Evolutionary conservation across 1,139 yeast genomes (phyloP).

Genomic region (Saccharomyces uvarum): DNA sequence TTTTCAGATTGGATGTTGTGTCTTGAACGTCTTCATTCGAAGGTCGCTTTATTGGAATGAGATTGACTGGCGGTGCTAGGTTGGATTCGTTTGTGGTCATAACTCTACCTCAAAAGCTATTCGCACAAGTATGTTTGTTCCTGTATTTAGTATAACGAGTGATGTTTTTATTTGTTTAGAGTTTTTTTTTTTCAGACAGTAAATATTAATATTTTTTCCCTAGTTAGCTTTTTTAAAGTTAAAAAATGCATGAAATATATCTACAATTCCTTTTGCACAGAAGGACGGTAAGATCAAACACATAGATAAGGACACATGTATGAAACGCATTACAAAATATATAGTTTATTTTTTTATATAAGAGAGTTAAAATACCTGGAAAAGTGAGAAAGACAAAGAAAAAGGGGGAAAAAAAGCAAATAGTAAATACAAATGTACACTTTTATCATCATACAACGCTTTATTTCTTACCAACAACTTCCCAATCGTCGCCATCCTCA

Average conservation of each 20-base stretch:
- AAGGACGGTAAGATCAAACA: neutral
- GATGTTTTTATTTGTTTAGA: neutral
- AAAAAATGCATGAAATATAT: neutral
- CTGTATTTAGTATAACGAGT: neutral
- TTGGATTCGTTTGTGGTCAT: neutral
- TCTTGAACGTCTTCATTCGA: neutral
- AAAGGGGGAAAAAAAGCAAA: neutral
- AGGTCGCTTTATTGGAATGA: constrained; percentile 15
- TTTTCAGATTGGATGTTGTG: neutral
- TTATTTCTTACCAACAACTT: constrained; percentile 48
- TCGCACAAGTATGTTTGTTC: neutral
- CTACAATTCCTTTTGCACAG: neutral
- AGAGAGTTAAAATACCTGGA: neutral
- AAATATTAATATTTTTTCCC: neutral
- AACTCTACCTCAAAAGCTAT: neutral
- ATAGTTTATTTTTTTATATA: neutral
- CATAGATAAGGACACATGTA: neutral
- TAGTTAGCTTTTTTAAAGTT: neutral
- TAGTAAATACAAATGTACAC: neutral
- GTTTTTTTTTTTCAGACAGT: neutral
- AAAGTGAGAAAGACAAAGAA: neutral
- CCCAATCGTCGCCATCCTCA: constrained; percentile 48
- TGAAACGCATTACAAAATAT: neutral
- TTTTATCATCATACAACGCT: constrained; percentile 1
- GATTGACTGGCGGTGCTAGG: constrained; percentile 6